Conservation (phyloP, 2,329 filamentous ascomycete genomes). For the Aspergillus sp. region DNA sequence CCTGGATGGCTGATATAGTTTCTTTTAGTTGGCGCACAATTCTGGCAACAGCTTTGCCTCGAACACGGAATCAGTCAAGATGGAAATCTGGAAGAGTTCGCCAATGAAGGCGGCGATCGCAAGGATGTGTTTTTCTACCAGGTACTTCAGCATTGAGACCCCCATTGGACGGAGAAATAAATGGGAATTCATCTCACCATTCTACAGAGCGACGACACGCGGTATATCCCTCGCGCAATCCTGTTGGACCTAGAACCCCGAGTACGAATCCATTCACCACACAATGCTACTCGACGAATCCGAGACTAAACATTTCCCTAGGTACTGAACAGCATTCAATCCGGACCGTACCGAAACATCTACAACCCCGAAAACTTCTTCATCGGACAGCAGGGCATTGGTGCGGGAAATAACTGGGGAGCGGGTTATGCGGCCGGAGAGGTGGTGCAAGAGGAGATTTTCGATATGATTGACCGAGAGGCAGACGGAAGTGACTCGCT, state of each 20-base stretch:
- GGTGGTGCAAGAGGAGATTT: conserved; percentile 88
- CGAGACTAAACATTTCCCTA: conserved; percentile 21
- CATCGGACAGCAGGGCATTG: conserved; percentile 86
- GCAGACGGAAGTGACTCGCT: conserved; percentile 96
- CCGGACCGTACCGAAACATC: conserved; percentile 93
- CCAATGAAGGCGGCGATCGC: conserved; percentile 92
- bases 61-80: conserved; percentile 98
- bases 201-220: conserved; percentile 83
- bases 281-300: not conserved
- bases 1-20: not conserved
- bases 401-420: conserved; percentile 97
- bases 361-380: conserved; percentile 99
- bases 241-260: conserved; percentile 92
- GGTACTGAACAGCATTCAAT: conserved; percentile 91
- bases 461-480: conserved; percentile 99
- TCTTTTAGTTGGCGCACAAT: conserved; percentile 80
- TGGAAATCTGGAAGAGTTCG: conserved; percentile 95
- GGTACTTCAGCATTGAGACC: conserved; percentile 25
- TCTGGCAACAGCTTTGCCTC: conserved; percentile 98
- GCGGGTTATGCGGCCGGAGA: conserved; percentile 93
- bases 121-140: conserved; percentile 99
- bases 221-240: conserved; percentile 96
- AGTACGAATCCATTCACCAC: conserved; percentile 46
- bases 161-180: not conserved
- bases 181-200: not conserved